These are phyloP conservation scores for Pseudohalonectria lignicola DNA, from an alignment of 2,329 filamentous ascomycete genomes.

Conservation along the genomic window DNA sequence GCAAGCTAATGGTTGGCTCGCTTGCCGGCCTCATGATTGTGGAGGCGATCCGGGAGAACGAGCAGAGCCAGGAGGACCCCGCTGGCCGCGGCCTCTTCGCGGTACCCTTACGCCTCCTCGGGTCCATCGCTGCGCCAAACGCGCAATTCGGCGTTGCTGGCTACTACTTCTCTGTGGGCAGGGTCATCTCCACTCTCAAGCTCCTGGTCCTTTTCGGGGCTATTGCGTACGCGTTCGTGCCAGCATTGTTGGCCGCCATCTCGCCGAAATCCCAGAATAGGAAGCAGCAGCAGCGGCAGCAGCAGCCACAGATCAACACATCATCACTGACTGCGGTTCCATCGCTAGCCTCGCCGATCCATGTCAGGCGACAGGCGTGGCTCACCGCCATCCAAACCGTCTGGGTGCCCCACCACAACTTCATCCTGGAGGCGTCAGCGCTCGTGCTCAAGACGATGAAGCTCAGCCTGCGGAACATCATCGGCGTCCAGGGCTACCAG, in stretches of 20 bases:
- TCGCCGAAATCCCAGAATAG: slow-evolving; percentile 36
- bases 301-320: slow-evolving; percentile 4
- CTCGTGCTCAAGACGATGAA: slow-evolving; percentile 72
- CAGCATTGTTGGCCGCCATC: slow-evolving; percentile 42
- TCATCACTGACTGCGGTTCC: slow-evolving; percentile 46
- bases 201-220: slow-evolving; percentile 37
- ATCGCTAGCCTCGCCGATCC: slow-evolving; percentile 69
- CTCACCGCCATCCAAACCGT: slow-evolving; percentile 86
- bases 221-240: slow-evolving; percentile 43
- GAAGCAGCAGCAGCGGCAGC: slow-evolving; percentile 17
- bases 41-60: slow-evolving; percentile 62
- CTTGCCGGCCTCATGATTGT: slow-evolving; percentile 86
- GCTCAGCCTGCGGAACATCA: slow-evolving; percentile 65
- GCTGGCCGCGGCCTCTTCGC: slow-evolving; percentile 57
- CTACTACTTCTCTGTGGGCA: slow-evolving; percentile 32
- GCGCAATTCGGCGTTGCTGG: slow-evolving; percentile 43
- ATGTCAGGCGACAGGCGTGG: slow-evolving; percentile 83
- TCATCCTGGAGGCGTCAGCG: slow-evolving; percentile 75
- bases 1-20: slow-evolving; percentile 86
- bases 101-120: slow-evolving; percentile 48
- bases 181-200: slow-evolving; percentile 40
- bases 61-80: slow-evolving; percentile 52
- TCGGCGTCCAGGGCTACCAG: slow-evolving; percentile 70
- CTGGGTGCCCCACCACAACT: slow-evolving; percentile 80
- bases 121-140: slow-evolving; percentile 30